Conservation (phyloP, 2,329 filamentous ascomycete species). For the Metarhizium humberi region DNA sequence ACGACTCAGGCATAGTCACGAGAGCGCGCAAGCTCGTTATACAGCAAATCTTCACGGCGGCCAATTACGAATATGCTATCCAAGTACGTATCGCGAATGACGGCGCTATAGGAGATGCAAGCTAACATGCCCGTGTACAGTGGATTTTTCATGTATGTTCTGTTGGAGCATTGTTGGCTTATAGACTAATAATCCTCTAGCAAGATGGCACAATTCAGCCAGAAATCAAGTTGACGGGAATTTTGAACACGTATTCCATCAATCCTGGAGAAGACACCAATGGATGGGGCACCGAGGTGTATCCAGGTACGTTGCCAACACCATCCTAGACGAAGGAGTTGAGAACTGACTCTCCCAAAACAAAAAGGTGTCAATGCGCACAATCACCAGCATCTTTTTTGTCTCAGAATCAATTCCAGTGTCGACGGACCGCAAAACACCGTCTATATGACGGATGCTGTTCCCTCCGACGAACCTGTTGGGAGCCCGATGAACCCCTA, state of each 20-base stretch:
- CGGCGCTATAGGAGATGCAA: background rate
- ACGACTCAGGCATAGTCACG: conserved; percentile 79
- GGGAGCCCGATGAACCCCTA: conserved; percentile 78
- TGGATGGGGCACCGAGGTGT: conserved; percentile 88
- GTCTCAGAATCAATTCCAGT: conserved; percentile 76
- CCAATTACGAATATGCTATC: conserved; percentile 81
- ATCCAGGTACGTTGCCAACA: conserved; percentile 35
- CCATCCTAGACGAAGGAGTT: background rate
- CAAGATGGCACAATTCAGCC: conserved; percentile 89
- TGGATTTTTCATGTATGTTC: conserved; percentile 67
- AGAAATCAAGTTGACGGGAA: conserved; percentile 84
- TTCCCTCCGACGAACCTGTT: conserved; percentile 60
- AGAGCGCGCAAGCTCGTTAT: conserved; percentile 49
- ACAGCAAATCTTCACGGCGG: conserved; percentile 88
- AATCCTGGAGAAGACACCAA: conserved; percentile 70
- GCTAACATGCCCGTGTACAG: conserved; percentile 45
- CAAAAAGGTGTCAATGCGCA: conserved; percentile 69
- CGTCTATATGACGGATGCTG: conserved; percentile 73
- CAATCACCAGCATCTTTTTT: conserved; percentile 95
- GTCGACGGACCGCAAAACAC: conserved; percentile 81
- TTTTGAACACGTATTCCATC: conserved; percentile 85
- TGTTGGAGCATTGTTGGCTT: background rate
- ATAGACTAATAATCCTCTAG: conserved; percentile 17
- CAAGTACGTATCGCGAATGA: conserved; percentile 18
- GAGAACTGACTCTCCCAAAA: background rate